Percentiles rank a stretch among this genome's conserved stretches.
These are phyloP conservation scores for Poa annua DNA, from an alignment of 176 grass and related monocot genomes.

Conservation along the genomic window DNA sequence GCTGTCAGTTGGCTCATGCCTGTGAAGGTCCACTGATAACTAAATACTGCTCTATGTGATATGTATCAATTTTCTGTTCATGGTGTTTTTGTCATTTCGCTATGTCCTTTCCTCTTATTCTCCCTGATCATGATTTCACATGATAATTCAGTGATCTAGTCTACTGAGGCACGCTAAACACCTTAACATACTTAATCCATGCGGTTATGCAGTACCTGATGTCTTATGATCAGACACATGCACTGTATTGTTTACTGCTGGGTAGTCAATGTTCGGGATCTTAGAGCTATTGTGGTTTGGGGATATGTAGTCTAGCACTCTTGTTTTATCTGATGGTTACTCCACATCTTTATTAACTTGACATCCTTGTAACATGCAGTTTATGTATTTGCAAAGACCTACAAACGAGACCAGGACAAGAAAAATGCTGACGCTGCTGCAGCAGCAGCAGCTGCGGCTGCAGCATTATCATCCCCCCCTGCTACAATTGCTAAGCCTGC, in stretches of 20 bases:
- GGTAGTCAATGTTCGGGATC: not conserved
- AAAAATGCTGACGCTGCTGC: slow-evolving; percentile 43
- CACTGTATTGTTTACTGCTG: not conserved
- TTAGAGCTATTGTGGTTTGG: not conserved
- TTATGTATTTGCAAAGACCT: slow-evolving; percentile 78
- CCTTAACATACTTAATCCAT: not conserved
- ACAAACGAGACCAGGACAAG: slow-evolving; percentile 59
- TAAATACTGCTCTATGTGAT: not conserved
- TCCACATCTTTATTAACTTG: slow-evolving; percentile 10
- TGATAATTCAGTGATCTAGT: not conserved
- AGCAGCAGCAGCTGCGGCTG: slow-evolving; percentile 24
- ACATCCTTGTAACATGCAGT: slow-evolving; percentile 54
- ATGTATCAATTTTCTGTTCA: not conserved
- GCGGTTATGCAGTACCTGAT: slow-evolving; percentile 6
- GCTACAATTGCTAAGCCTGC: slow-evolving; percentile 32
- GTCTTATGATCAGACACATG: not conserved
- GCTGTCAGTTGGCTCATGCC: not conserved
- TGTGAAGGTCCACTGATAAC: not conserved
- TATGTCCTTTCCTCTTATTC: not conserved
- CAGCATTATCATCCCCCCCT: slow-evolving; percentile 32
- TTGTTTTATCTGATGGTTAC: not conserved
- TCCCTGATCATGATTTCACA: not conserved
- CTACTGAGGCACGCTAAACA: not conserved
- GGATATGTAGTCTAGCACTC: slow-evolving; percentile 1
- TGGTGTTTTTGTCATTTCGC: not conserved